phyloP scores from a whole-genome alignment of 1,284 basidiomycete genomes.

The Thelephora terrestris region DNA sequence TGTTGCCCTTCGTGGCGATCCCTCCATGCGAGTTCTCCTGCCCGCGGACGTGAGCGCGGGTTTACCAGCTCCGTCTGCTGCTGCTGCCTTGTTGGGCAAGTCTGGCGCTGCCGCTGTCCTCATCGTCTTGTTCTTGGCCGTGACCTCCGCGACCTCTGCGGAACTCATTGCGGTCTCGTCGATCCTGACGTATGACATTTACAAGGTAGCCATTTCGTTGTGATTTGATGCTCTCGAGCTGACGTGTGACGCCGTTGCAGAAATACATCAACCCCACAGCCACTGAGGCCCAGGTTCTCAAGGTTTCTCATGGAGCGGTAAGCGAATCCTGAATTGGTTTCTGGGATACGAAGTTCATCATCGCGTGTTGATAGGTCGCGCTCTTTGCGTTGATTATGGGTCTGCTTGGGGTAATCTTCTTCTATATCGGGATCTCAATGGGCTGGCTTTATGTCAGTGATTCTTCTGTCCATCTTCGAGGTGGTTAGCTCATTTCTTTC shows the following conservation, averaged over 20 bases:
- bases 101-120: constrained; percentile 65
- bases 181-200: constrained; percentile 74
- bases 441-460: constrained; percentile 72
- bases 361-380: constrained; percentile 36
- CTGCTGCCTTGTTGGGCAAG: constrained; percentile 69
- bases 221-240: constrained; percentile 1
- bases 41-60: constrained; percentile 71
- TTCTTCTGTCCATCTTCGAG: not conserved
- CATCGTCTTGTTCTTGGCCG: constrained; percentile 69
- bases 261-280: constrained; percentile 51
- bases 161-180: constrained; percentile 85
- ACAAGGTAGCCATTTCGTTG: constrained; percentile 26
- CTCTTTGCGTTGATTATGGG: constrained; percentile 75
- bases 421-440: constrained; percentile 84
- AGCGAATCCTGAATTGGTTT: constrained; percentile 1
- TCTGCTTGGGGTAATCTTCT: constrained; percentile 77
- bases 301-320: constrained; percentile 36
- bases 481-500: not conserved
- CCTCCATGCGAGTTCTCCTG: constrained; percentile 50
- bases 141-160: constrained; percentile 81
- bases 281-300: constrained; percentile 46
- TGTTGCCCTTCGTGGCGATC: constrained; percentile 65
- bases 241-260: constrained; percentile 12
- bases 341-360: not conserved
- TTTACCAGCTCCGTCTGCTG: constrained; percentile 74